Base-by-base conservation (phyloP, 139 green algal genomes). In the Picochlorum sp. region DNA sequence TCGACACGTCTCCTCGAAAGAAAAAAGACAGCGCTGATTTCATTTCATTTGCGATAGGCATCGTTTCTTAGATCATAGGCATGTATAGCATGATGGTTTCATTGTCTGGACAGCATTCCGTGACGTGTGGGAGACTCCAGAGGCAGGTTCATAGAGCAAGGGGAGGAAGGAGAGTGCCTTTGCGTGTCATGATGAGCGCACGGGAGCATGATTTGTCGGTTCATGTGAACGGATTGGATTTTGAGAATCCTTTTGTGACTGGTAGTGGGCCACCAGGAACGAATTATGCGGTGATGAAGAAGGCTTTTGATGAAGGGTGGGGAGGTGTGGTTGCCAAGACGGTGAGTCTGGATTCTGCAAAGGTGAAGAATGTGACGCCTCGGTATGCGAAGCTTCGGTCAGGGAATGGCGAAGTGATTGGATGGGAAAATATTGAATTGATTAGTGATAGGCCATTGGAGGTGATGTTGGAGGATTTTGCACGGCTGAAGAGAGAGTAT, bases 191-290 rank as follows among this genome's bases (percentile, higher is more conserved):
- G 34, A 41, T 41, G 34, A 41, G 34, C 5, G 66, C 62, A 6
- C 72, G 28, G 21, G 86, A 89, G 3, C 91, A 91, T 34, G 77
- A 87, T 57, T 78, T 97, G 8, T 74, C 59, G 30, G 85, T 95
- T 5, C 71, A 67, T 21, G 86, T 96, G 14, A 90, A 95, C 61
- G 92, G 92, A 4, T 47, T 98, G n/a, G 79, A 85, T 18, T 66
- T 98, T 13, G 92, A 92, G 45, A 98, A 98, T 78, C 92, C 92
- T 4, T 98, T 98, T 74, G 86, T 98, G 16, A 98, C 97, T 56
- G 92, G 85, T 38, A 89, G 69, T 24, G 82, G 77, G 20, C 45
- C 56, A 23, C 59, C 67, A 9, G 37, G 56, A 18, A 97, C 91
- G 49, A 97, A 96, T 80, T 95, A 94, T 74, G 67, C 81, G 9